Percentiles rank a stretch among this genome's conserved stretches.
Evolutionary conservation across 2,329 filamentous ascomycete genomes (phyloP).

Genomic region (Cordyceps javanica): DNA sequence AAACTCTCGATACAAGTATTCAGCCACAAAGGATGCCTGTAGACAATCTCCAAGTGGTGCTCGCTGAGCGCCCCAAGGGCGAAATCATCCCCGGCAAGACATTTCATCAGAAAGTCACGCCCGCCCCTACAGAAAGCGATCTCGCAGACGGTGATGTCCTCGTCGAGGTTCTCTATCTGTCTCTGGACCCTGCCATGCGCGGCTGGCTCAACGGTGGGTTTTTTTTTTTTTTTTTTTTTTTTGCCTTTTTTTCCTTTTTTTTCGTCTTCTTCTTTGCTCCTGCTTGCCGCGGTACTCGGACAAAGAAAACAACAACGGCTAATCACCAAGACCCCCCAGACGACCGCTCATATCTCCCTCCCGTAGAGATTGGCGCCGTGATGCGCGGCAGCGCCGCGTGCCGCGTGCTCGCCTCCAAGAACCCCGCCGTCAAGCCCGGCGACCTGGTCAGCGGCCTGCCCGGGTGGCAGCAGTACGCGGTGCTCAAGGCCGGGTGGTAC

Average conservation of each 20-base stretch:
- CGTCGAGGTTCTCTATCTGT: slow-evolving; percentile 55
- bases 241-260: background rate
- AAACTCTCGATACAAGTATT: too few relatives aligned
- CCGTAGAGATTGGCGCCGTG: slow-evolving; percentile 59
- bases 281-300: background rate
- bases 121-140: slow-evolving; percentile 44
- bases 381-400: slow-evolving; percentile 61
- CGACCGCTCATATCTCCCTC: slow-evolving; percentile 55
- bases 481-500: slow-evolving; percentile 48
- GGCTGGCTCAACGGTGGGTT: slow-evolving; percentile 57
- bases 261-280: background rate
- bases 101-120: slow-evolving; percentile 47
- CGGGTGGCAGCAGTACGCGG: slow-evolving; percentile 63
- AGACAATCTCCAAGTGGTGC: slow-evolving; percentile 46
- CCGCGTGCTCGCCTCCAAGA: slow-evolving; percentile 57
- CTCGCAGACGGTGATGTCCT: slow-evolving; percentile 61
- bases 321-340: slow-evolving; percentile 27
- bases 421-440: slow-evolving; percentile 47
- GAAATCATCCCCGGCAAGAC: slow-evolving; percentile 60
- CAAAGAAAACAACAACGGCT: too few relatives aligned
- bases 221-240: background rate
- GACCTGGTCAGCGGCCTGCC: slow-evolving; percentile 47
- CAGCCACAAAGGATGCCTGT: slow-evolving; percentile 31
- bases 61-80: slow-evolving; percentile 56
- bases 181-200: slow-evolving; percentile 71